Evolutionary conservation across 305 asterid species (phyloP).

Genomic region (Fraxinus albicans): DNA sequence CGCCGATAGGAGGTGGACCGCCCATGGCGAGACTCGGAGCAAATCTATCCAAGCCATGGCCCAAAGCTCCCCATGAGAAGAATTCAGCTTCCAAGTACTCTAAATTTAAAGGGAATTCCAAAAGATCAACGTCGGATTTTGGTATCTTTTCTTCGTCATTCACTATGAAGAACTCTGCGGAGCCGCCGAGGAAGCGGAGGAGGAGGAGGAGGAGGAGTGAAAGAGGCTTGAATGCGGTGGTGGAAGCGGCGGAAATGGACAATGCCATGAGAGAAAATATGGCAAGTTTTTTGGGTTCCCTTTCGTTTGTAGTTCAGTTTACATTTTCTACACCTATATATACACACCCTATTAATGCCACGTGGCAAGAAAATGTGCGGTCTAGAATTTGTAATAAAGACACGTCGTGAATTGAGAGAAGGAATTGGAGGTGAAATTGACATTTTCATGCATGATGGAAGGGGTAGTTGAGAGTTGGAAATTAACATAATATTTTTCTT

Average conservation of each 20-base stretch:
- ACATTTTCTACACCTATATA: background rate
- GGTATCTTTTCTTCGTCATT: constrained; percentile 23
- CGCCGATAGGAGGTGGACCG: constrained; percentile 69
- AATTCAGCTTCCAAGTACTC: constrained; percentile 86
- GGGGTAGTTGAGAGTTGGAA: background rate
- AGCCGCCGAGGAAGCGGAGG: background rate
- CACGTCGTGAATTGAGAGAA: background rate
- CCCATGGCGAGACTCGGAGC: constrained; percentile 59
- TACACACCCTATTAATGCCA: background rate
- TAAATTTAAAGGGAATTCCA: constrained; percentile 72
- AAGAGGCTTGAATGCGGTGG: constrained; percentile 2
- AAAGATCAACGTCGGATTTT: constrained; percentile 42
- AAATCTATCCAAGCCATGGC: constrained; percentile 51
- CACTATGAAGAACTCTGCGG: background rate
- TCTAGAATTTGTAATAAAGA: background rate
- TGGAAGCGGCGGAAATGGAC: constrained; percentile 16
- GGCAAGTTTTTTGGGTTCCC: background rate
- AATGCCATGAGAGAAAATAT: constrained; percentile 21
- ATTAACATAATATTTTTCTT: background rate
- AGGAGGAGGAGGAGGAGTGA: constrained; percentile 6
- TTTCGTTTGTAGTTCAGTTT: background rate
- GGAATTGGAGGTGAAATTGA: background rate
- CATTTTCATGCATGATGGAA: constrained; percentile 14
- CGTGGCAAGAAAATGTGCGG: background rate
- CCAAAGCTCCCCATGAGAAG: constrained; percentile 65